phyloP scores from a whole-genome alignment of 306 rosid species.

The Vigna mungo region DNA sequence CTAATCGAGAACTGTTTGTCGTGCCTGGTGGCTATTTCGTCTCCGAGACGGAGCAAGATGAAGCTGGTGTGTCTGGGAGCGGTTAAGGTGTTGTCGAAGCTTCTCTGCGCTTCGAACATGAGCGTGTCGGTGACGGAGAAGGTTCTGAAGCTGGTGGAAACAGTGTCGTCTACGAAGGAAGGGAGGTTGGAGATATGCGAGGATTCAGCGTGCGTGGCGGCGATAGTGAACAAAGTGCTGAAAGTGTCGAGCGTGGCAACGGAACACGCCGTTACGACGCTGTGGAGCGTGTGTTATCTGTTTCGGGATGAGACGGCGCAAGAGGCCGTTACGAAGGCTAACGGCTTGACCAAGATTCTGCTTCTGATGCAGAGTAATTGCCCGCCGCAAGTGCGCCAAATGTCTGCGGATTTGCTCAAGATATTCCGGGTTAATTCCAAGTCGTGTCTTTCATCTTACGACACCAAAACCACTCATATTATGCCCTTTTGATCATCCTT shows the following conservation, averaged over 20 bases:
- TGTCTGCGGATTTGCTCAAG: constrained; percentile 85
- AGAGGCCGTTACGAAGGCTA: constrained; percentile 71
- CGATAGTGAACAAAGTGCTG: constrained; percentile 68
- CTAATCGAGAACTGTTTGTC: constrained; percentile 63
- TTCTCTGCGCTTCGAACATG: constrained; percentile 53
- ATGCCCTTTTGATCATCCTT: constrained; percentile 73
- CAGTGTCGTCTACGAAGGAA: constrained; percentile 76
- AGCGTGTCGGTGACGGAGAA: constrained; percentile 60
- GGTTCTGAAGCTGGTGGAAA: constrained; percentile 71
- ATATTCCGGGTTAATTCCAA: constrained; percentile 74
- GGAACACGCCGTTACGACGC: constrained; percentile 84
- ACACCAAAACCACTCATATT: constrained; percentile 87
- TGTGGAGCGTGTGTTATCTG: constrained; percentile 88
- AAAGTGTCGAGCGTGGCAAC: constrained; percentile 76
- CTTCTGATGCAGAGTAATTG: constrained; percentile 95
- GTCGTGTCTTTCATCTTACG: constrained; percentile 72
- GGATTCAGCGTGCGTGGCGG: constrained; percentile 59
- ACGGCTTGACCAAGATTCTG: constrained; percentile 83
- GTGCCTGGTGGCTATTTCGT: constrained; percentile 65
- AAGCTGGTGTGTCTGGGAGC: constrained; percentile 64
- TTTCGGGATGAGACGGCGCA: constrained; percentile 74
- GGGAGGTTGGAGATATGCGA: constrained; percentile 77
- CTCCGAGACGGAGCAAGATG: constrained; percentile 58
- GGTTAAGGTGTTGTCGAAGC: constrained; percentile 52
- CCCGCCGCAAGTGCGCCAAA: constrained; percentile 69